Evolutionary conservation across 2,329 filamentous ascomycete genomes (phyloP).

Genomic region (Cytospora chrysosperma): DNA sequence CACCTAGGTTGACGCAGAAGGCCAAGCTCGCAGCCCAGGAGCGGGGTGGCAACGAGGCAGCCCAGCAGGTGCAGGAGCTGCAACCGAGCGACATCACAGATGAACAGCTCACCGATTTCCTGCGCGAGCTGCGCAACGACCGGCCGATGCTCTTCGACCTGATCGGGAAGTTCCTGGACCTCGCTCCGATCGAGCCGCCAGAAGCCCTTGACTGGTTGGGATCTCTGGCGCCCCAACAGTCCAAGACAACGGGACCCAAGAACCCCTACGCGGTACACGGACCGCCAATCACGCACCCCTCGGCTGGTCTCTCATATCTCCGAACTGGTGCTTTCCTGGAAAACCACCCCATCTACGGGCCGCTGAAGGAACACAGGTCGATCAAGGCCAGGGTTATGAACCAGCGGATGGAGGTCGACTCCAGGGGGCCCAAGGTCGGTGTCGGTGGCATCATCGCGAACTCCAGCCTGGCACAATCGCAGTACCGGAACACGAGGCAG

Average conservation of each 20-base stretch:
- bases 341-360: constrained; percentile 62
- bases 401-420: background rate
- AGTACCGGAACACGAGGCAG: background rate
- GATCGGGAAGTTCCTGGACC: constrained; percentile 61
- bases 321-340: constrained; percentile 54
- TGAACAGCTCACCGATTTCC: constrained; percentile 49
- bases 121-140: constrained; percentile 53
- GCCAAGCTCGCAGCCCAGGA: constrained; percentile 39
- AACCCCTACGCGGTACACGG: constrained; percentile 52
- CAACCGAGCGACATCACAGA: constrained; percentile 46
- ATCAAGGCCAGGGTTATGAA: constrained; percentile 47
- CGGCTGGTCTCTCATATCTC: constrained; percentile 61
- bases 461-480: constrained; percentile 31
- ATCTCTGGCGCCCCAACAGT: constrained; percentile 22
- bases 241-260: constrained; percentile 29
- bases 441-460: constrained; percentile 53
- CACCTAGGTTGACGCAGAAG: constrained; percentile 43
- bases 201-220: constrained; percentile 30
- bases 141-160: constrained; percentile 50
- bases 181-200: constrained; percentile 50
- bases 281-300: constrained; percentile 61
- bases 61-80: constrained; percentile 33
- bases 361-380: constrained; percentile 50
- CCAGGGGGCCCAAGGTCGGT: constrained; percentile 45
- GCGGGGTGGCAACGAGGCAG: constrained; percentile 34